A percentile compares a stretch with the other conserved stretches of the same genome.
Evolutionary conservation across 192 early-diverging fungal genomes (phyloP).

Genomic region (Phlyctochytrium planicorne): DNA sequence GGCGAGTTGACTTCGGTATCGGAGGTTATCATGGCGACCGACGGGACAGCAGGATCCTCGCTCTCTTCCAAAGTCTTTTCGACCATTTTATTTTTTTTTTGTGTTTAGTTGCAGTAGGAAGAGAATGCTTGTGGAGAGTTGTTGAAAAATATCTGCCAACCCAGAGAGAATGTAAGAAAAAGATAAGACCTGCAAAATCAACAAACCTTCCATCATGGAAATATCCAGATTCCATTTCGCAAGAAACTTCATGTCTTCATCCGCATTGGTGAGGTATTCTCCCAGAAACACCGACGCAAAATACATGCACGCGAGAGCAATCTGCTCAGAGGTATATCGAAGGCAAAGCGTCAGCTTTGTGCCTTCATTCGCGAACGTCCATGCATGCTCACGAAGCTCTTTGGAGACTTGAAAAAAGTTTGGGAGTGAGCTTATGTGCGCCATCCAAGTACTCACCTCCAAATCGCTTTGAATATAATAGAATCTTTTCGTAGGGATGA

Average conservation of each 20-base stretch:
- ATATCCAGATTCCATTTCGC: neutral
- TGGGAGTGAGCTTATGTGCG: neutral
- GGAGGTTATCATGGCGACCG: no score
- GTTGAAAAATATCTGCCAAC: no score
- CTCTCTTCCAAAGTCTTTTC: no score
- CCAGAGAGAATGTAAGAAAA: no score
- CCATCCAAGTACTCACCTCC: neutral
- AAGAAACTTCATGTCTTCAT: neutral
- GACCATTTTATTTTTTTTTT: no score
- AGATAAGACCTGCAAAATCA: no score
- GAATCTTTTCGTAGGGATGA: slow-evolving; percentile 25
- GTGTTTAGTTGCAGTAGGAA: no score
- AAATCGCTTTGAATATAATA: slow-evolving; percentile 8
- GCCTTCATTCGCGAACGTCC: neutral
- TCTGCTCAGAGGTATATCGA: neutral
- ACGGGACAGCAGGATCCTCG: no score
- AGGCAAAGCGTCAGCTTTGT: neutral
- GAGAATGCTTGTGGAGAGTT: no score
- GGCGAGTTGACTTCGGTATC: no score
- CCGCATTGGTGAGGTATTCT: neutral
- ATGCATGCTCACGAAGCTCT: neutral
- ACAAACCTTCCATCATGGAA: neutral
- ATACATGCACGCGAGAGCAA: neutral
- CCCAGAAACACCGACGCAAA: neutral
- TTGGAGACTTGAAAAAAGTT: neutral